phyloP scores from a whole-genome alignment of 2,329 filamentous ascomycete species.

The Exophiala oligosperma region DNA sequence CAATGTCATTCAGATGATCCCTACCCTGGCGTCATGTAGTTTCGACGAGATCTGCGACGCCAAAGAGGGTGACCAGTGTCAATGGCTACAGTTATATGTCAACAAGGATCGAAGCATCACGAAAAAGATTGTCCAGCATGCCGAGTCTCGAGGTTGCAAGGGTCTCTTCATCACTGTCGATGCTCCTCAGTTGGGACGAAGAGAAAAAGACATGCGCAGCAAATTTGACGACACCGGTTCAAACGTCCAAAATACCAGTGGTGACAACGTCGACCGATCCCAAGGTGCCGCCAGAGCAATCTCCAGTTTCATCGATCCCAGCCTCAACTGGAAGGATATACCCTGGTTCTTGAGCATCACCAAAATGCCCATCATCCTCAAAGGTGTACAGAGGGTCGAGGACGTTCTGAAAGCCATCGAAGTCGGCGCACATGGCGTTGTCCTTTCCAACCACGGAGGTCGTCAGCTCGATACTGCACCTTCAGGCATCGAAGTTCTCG shows the following conservation, averaged over 20 bases:
- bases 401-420: slow-evolving; percentile 89
- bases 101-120: slow-evolving; percentile 95
- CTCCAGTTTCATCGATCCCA: slow-evolving; percentile 93
- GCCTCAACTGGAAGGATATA: slow-evolving; percentile 90
- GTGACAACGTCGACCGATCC: slow-evolving; percentile 73
- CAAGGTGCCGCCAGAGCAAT: slow-evolving; percentile 95
- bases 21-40: slow-evolving; percentile 91
- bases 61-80: slow-evolving; percentile 73
- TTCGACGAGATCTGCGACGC: slow-evolving; percentile 98
- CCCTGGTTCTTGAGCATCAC: slow-evolving; percentile 91
- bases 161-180: slow-evolving; percentile 98
- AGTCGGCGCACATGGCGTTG: slow-evolving; percentile 79
- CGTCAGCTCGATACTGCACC: slow-evolving; percentile 90
- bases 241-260: slow-evolving; percentile 70
- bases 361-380: slow-evolving; percentile 91
- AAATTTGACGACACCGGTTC: slow-evolving; percentile 86
- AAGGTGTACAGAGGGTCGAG: slow-evolving; percentile 94
- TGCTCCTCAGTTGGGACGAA: slow-evolving; percentile 87
- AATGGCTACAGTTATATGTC: slow-evolving; percentile 97
- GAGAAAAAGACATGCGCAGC: slow-evolving; percentile 96
- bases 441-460: slow-evolving; percentile 94
- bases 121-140: slow-evolving; percentile 84
- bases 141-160: slow-evolving; percentile 87
- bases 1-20: slow-evolving; percentile 96
- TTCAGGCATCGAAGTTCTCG: slow-evolving; percentile 84